Base-by-base conservation (phyloP, 208 protist species). In the Wallacemonas sp. region DNA sequence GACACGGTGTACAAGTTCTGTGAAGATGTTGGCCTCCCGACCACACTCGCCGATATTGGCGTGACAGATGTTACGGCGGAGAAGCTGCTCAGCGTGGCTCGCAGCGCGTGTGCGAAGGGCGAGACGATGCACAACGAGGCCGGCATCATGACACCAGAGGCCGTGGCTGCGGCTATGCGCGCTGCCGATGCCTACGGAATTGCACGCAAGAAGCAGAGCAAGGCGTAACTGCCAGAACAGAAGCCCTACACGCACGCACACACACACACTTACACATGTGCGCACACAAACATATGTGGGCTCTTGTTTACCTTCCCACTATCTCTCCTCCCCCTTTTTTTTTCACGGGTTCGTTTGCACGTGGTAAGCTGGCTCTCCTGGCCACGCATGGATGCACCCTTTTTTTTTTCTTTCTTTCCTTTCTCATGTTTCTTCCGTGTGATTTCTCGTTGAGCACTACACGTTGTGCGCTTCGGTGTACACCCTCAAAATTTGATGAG, bases 101-200 rank as follows among this genome's bases (percentile, higher is more conserved):
- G 26, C 14, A 24, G 51, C 19, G 33, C 72, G n/a, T 68, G 46
- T n/a, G 66, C 60, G 27, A 28, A 36, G 33, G 66, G 66, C 9
- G 72, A 78, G 42, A 78, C 72, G 12, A 78, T 78, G 33, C 66
- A 68, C 38, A 55, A 68, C 34, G 72, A 78, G 61, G 47, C 51
- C 1, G 65, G 65, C 17, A 62, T 72, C 19, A 45, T 78, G n/a
- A 68, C 46, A 33, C 59, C 72, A 1, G 28, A 60, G 28, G 60
- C 58, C 14, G 72, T 72, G 31, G 62, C 54, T 4, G 47, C 36
- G 12, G 49, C 56, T 2, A 17, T 72, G 17, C 45, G 42, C 12
- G 46, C 60, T 3, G 67, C 67, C 19, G 67, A 72, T 41, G 63
- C 59, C 21, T 67, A 78, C 30, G 58, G 72, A 31, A 8, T 51